Evolutionary conservation across 441 rosid species (phyloP).

Genomic region (Daphne laureola): DNA sequence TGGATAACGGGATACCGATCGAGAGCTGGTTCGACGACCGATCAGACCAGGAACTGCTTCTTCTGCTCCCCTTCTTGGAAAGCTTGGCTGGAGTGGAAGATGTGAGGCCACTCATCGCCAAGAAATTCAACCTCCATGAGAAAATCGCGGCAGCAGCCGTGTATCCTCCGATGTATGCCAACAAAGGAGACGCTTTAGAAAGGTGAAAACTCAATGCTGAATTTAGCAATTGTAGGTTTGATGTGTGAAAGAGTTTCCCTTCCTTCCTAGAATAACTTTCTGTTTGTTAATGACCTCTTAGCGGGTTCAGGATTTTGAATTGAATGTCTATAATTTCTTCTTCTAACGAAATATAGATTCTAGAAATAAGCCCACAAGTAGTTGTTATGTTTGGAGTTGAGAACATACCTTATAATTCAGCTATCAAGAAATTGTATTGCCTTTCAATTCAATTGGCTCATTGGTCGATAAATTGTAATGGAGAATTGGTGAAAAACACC

Average conservation of each 20-base stretch:
- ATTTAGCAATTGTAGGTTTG: not conserved
- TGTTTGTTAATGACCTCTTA: no score
- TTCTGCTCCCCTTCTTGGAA: conserved; percentile 79
- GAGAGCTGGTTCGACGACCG: conserved; percentile 97
- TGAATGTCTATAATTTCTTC: no score
- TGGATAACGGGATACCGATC: conserved; percentile 93
- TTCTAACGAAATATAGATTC: no score
- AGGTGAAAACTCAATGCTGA: conserved; percentile 25
- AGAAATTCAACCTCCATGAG: conserved; percentile 70
- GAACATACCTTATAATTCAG: no score
- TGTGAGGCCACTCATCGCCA: conserved; percentile 70
- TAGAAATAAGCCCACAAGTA: no score
- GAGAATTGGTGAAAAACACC: no score
- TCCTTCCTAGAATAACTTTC: no score
- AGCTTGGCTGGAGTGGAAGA: conserved; percentile 82
- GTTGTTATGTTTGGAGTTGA: no score
- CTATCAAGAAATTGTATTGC: no score
- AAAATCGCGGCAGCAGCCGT: conserved; percentile 79
- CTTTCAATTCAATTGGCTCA: no score
- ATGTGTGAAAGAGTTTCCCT: not conserved
- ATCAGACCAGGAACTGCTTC: conserved; percentile 71
- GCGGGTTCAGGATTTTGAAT: no score
- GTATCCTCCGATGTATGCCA: conserved; percentile 34
- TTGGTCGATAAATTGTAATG: no score
- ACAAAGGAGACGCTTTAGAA: conserved; percentile 47